These are phyloP conservation scores for Candida tetrigidarum DNA, from an alignment of 1,139 yeast species.

Conservation along the genomic window DNA sequence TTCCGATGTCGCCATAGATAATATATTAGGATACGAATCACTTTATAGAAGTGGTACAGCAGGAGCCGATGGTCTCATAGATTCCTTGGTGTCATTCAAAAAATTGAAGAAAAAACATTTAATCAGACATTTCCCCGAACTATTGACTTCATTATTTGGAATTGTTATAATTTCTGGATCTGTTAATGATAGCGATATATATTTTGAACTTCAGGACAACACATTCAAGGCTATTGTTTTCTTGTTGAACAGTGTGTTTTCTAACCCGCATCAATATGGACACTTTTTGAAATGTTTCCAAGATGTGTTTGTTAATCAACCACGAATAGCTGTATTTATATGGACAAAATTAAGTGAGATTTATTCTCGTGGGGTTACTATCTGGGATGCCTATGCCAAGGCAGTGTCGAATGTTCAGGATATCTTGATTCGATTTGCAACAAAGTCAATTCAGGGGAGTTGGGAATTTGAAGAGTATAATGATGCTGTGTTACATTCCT, in stretches of 20 bases:
- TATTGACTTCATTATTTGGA: slow-evolving; percentile 45
- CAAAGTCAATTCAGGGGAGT: slow-evolving; percentile 29
- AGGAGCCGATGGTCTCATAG: slow-evolving; percentile 50
- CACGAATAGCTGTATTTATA: slow-evolving; percentile 56
- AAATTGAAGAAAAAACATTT: slow-evolving; percentile 51
- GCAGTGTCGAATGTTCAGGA: slow-evolving; percentile 64
- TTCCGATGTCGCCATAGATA: slow-evolving; percentile 60
- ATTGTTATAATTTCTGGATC: slow-evolving; percentile 35
- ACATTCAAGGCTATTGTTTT: slow-evolving; percentile 62
- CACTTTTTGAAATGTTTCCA: slow-evolving; percentile 57
- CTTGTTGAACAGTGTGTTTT: slow-evolving; percentile 62
- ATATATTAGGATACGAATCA: slow-evolving; percentile 59
- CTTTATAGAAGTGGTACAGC: slow-evolving; percentile 45
- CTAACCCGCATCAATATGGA: slow-evolving; percentile 65
- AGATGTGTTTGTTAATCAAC: slow-evolving; percentile 33
- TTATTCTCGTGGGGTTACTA: slow-evolving; percentile 53
- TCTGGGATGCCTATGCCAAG: slow-evolving; percentile 67
- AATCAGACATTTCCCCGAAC: slow-evolving; percentile 58
- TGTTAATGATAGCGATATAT: slow-evolving; percentile 22
- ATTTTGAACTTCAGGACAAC: slow-evolving; percentile 41
- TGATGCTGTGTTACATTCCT: slow-evolving; percentile 34
- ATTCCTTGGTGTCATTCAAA: slow-evolving; percentile 42
- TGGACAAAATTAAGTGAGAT: slow-evolving; percentile 49
- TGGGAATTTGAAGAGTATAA: slow-evolving; percentile 35
- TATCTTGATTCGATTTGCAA: slow-evolving; percentile 49